Conservation (phyloP, 371 early-diverging fungal genomes). For the Syncephalastrum monosporum region DNA sequence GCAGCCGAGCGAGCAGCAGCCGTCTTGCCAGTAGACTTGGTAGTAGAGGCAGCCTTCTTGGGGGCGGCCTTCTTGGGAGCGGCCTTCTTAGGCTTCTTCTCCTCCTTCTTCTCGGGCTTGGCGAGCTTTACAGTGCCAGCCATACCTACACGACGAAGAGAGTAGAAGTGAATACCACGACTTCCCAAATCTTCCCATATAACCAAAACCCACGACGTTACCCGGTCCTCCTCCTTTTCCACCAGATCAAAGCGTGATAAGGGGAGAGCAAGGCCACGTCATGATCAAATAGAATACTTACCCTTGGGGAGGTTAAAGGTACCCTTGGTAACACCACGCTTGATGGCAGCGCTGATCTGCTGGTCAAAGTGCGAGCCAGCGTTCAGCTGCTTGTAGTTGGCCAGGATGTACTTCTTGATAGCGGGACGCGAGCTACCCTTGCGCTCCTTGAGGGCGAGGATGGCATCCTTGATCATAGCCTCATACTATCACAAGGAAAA, state of each 20-base stretch:
- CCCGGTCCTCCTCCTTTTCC: too few relatives aligned
- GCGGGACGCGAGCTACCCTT: slow-evolving; percentile 79
- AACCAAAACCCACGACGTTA: too few relatives aligned
- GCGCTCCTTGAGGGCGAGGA: slow-evolving; percentile 72
- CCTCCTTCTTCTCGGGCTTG: slow-evolving; percentile 30
- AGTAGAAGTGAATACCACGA: too few relatives aligned
- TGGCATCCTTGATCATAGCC: slow-evolving; percentile 55
- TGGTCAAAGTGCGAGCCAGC: slow-evolving; percentile 56
- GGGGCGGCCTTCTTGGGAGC: slow-evolving; percentile 41
- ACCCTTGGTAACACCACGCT: slow-evolving; percentile 71
- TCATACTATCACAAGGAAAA: slow-evolving; percentile 35
- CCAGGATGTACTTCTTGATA: slow-evolving; percentile 82
- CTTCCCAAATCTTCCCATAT: too few relatives aligned
- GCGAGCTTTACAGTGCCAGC: slow-evolving; percentile 73
- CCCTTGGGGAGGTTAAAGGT: slow-evolving; percentile 74
- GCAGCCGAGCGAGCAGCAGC: slow-evolving; percentile 47
- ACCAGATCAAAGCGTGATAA: too few relatives aligned
- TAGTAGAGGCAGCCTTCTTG: slow-evolving; percentile 37
- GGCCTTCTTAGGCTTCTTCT: slow-evolving; percentile 42
- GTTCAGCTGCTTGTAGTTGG: slow-evolving; percentile 62
- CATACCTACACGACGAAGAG: slow-evolving; percentile 27
- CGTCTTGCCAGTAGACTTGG: slow-evolving; percentile 56
- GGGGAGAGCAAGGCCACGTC: too few relatives aligned
- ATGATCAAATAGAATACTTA: slow-evolving; percentile 11
- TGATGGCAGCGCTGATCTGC: slow-evolving; percentile 72